These are phyloP conservation scores for Syzygium jambos DNA, from an alignment of 345 rosid species.

Conservation along the genomic window DNA sequence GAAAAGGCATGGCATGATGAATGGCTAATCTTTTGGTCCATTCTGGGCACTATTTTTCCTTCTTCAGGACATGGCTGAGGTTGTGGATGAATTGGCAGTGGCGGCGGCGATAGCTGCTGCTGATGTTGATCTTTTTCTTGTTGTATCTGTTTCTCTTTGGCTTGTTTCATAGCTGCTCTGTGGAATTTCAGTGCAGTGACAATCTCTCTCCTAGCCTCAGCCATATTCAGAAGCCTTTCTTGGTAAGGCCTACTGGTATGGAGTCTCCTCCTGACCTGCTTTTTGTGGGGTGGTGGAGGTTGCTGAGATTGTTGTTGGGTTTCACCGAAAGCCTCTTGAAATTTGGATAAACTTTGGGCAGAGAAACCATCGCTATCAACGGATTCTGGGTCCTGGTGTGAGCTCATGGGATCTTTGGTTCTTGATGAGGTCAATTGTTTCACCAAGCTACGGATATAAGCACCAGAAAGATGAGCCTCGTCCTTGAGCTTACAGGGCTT, in stretches of 20 bases:
- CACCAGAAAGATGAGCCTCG: slow-evolving; percentile 55
- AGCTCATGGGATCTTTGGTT: slow-evolving; percentile 34
- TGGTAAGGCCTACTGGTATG: slow-evolving; percentile 92
- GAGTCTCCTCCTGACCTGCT: slow-evolving; percentile 91
- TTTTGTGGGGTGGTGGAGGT: slow-evolving; percentile 62
- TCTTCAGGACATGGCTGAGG: slow-evolving; percentile 23
- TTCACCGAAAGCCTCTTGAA: not conserved
- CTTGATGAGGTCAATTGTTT: slow-evolving; percentile 64
- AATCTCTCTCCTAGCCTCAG: slow-evolving; percentile 95
- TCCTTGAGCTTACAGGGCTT: slow-evolving; percentile 10
- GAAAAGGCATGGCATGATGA: slow-evolving; percentile 16
- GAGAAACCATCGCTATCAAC: slow-evolving; percentile 18
- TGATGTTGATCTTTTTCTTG: slow-evolving; percentile 14
- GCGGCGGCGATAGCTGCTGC: not conserved
- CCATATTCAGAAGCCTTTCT: slow-evolving; percentile 96
- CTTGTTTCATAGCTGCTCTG: slow-evolving; percentile 90
- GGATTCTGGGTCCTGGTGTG: slow-evolving; percentile 16
- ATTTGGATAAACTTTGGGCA: slow-evolving; percentile 18
- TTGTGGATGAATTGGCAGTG: slow-evolving; percentile 9
- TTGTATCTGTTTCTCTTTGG: slow-evolving; percentile 36
- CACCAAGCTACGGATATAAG: slow-evolving; percentile 63
- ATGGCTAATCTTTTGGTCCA: slow-evolving; percentile 35
- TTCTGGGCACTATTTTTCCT: slow-evolving; percentile 37
- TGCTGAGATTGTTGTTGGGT: slow-evolving; percentile 13
- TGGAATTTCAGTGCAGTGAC: slow-evolving; percentile 93